Base-by-base conservation (phyloP, 148 eudicot genomes). In the Rhododendron vialii region DNA sequence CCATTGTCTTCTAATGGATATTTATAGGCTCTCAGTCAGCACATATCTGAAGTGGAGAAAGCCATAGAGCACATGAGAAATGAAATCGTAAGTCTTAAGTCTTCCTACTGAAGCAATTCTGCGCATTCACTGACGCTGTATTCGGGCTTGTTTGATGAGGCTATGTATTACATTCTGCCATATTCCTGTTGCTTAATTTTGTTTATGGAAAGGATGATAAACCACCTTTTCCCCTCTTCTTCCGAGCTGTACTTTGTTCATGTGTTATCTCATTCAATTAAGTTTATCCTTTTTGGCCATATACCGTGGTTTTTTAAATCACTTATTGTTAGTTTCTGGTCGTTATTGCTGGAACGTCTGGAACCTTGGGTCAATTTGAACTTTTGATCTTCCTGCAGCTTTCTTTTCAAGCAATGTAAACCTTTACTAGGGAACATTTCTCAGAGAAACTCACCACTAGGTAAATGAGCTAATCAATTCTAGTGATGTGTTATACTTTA, bases 1-100 rank as follows among this genome's bases (percentile, higher is more conserved):
- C 80, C 84, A 51, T 48, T 43, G 35, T 33, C 24, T 74, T 20
- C 14, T 0, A 69, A 4, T 50, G 63, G 35, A 6, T 75, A 9
- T 77, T 36, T 93, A 83, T 88, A 97, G 99, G 99, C 98, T 41
- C 96, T 97, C 82, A 92, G 93, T 88, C 93, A 94, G 92, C 99
- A 97, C 93, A 94, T 97, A 86, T 36, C 89, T 38, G 99, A 93
- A 83, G 84, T 95, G 88, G 99, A 97, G 94, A 92, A 89, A 51
- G 92, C 88, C 85, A 95, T 97, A 78, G 93, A 90, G 86, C 92
- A 94, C 84, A 92, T 90, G 90, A 95, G 86, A 88, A 73, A 83
- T 85, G 93, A 93, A 89, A 88, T 90, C 84, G 99, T 97, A 92
- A 91, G 99, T 92, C 81, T 63, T 80, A 65, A 65, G 47, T 65